These are phyloP conservation scores for Beta vulgaris DNA, from an alignment of 148 eudicot genomes.

Conservation along the genomic window DNA sequence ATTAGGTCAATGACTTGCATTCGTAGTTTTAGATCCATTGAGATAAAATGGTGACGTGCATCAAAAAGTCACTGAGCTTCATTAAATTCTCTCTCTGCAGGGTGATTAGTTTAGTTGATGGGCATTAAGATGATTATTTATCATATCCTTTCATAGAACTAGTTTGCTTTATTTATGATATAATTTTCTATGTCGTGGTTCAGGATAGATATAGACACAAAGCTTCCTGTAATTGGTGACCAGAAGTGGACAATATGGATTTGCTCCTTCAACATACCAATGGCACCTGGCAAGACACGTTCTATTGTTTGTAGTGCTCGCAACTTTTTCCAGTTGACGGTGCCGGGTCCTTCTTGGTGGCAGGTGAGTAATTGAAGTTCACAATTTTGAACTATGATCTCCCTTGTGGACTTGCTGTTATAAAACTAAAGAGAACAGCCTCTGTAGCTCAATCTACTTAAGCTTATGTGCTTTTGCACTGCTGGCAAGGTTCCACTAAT, in stretches of 20 bases:
- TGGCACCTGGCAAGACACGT: conserved; percentile 99
- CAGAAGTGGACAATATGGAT: conserved; percentile 99
- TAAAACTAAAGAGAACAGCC: neutral
- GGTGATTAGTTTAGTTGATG: neutral
- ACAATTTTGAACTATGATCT: neutral
- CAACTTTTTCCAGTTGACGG: conserved; percentile 88
- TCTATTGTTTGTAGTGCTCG: conserved; percentile 99
- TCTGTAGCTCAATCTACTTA: neutral
- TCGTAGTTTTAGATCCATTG: too few relatives aligned
- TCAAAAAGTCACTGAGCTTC: neutral
- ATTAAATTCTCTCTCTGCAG: neutral
- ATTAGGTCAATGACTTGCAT: too few relatives aligned
- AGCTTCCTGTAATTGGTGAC: conserved; percentile 86
- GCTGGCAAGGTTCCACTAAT: neutral
- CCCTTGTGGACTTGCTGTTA: neutral
- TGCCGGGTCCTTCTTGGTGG: conserved; percentile 99
- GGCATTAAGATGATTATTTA: neutral
- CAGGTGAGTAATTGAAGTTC: conserved; percentile 51
- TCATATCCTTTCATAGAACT: neutral
- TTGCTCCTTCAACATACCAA: conserved; percentile 96
- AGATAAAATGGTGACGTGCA: neutral
- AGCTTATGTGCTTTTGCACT: neutral
- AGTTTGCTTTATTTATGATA: neutral
- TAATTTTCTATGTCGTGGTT: conserved; percentile 12
- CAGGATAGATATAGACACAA: conserved; percentile 87